A percentile compares a stretch with the other conserved stretches of the same genome.
Evolutionary conservation across 2,329 filamentous ascomycete species (phyloP).

Genomic region (Domatiomyces catenatus): DNA sequence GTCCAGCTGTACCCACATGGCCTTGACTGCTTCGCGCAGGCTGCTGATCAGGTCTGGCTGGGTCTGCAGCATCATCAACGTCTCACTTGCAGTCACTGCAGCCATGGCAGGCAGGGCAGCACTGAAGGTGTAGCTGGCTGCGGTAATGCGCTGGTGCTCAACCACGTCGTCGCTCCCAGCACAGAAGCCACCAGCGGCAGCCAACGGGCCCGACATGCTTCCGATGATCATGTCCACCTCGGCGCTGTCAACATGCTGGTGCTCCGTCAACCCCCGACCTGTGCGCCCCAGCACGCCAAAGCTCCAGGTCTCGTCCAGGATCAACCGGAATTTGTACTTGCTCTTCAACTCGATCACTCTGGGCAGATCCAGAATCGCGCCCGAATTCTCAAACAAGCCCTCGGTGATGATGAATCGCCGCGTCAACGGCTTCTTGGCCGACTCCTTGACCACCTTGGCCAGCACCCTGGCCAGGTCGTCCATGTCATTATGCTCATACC

Average conservation of each 20-base stretch:
- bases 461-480: constrained; percentile 77
- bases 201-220: constrained; percentile 75
- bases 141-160: constrained; percentile 87
- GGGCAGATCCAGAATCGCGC: constrained; percentile 71
- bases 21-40: constrained; percentile 71
- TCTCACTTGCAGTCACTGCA: constrained; percentile 90
- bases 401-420: constrained; percentile 92
- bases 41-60: constrained; percentile 67
- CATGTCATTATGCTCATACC: constrained; percentile 96
- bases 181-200: constrained; percentile 90
- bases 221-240: constrained; percentile 97
- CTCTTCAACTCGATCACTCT: constrained; percentile 87
- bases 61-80: constrained; percentile 68
- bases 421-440: constrained; percentile 74
- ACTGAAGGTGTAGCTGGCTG: constrained; percentile 86
- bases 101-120: constrained; percentile 86
- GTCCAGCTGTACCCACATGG: constrained; percentile 75
- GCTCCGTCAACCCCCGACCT: constrained; percentile 83
- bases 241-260: constrained; percentile 84
- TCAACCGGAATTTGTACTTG: constrained; percentile 94
- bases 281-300: constrained; percentile 88
- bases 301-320: constrained; percentile 94
- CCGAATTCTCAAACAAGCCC: constrained; percentile 78
- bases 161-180: constrained; percentile 83
- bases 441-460: constrained; percentile 72